phyloP scores from a whole-genome alignment of 208 protist species.

The Wallacemonas sp. region DNA sequence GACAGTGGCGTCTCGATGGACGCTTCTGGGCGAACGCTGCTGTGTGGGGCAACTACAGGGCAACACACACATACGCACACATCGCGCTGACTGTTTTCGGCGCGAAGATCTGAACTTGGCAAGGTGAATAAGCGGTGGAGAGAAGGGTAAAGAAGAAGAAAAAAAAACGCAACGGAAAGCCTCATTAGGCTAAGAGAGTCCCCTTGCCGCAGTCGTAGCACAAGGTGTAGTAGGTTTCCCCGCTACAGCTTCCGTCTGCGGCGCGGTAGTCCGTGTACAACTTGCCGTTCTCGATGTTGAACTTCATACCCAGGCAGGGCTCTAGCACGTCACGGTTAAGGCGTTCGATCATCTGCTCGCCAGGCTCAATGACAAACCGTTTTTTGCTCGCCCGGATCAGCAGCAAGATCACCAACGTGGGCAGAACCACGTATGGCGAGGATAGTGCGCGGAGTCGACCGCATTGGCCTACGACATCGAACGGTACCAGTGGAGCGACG shows the following conservation, averaged over 20 bases:
- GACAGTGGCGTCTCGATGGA: too few relatives aligned
- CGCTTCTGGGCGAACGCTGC: too few relatives aligned
- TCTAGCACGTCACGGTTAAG: slow-evolving; percentile 76
- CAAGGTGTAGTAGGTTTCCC: slow-evolving; percentile 52
- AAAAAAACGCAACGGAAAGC: slow-evolving; percentile 8
- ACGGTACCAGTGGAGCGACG: slow-evolving; percentile 40
- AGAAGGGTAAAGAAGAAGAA: not conserved
- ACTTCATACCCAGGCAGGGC: slow-evolving; percentile 79
- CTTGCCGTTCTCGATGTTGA: slow-evolving; percentile 66
- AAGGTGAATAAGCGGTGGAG: too few relatives aligned
- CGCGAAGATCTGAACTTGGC: too few relatives aligned
- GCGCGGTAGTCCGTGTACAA: slow-evolving; percentile 54
- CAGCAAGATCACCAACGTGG: slow-evolving; percentile 51
- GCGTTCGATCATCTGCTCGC: slow-evolving; percentile 66
- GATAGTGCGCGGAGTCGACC: not conserved
- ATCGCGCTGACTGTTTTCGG: too few relatives aligned
- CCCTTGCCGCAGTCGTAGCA: slow-evolving; percentile 25
- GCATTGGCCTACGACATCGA: not conserved
- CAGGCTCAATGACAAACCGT: slow-evolving; percentile 76
- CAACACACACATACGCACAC: too few relatives aligned
- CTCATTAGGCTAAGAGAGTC: not conserved
- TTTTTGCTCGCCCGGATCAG: slow-evolving; percentile 70
- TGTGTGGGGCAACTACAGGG: too few relatives aligned
- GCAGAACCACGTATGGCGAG: slow-evolving; percentile 17
- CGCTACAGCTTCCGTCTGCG: slow-evolving; percentile 13